phyloP scores from a whole-genome alignment of 106 monocot species.

The Iris macrosiphon region DNA sequence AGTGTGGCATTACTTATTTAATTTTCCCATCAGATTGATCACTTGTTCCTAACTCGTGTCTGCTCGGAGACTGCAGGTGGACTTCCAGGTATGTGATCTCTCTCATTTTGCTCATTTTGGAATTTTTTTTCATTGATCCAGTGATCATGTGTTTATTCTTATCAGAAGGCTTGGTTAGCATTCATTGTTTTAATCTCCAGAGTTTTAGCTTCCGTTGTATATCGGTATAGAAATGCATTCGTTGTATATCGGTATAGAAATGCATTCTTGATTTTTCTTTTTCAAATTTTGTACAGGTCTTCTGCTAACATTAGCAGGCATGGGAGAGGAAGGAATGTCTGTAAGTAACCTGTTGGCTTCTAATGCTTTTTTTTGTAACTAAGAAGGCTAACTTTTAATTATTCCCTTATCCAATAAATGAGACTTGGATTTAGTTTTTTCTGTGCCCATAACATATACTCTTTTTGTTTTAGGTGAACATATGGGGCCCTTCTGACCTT shows the following conservation, averaged over 20 bases:
- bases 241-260: not conserved
- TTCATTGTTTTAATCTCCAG: not conserved
- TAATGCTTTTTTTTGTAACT: not conserved
- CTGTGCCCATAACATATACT: not conserved
- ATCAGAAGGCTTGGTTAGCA: not conserved
- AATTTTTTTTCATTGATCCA: not conserved
- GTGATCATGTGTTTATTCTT: not conserved
- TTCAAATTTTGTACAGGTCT: conserved; percentile 43
- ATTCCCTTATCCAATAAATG: not conserved
- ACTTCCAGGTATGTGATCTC: conserved; percentile 71
- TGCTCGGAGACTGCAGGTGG: conserved; percentile 99
- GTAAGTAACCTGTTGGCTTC: conserved; percentile 38
- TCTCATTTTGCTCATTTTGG: not conserved
- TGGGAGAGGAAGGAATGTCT: conserved; percentile 95
- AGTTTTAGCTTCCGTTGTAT: not conserved
- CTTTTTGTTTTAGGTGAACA: conserved; percentile 57
- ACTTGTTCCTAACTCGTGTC: conserved; percentile 90
- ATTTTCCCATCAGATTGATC: conserved; percentile 66
- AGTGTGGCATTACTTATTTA: too few species aligned
- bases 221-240: not conserved
- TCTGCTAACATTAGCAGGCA: conserved; percentile 83
- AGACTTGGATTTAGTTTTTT: not conserved
- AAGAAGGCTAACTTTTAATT: not conserved
- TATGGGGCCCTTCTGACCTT: conserved; percentile 98
- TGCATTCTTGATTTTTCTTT: not conserved